A percentile compares a stretch with the other conserved stretches of the same genome.
Evolutionary conservation across 805 yeast genomes (phyloP).

Genomic region (Wickerhamomyces ciferrii): DNA sequence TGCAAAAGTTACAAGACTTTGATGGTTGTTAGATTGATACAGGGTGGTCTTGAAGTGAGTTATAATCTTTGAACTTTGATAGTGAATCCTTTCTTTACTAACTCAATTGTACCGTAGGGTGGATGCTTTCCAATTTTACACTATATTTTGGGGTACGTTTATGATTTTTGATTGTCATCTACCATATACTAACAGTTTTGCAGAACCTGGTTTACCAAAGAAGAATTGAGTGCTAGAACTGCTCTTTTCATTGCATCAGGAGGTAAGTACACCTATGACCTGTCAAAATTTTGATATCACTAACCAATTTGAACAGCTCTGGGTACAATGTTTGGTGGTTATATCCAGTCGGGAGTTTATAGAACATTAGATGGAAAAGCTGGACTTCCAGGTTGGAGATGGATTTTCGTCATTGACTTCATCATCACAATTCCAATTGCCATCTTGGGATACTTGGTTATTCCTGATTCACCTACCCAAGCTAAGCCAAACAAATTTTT

Average conservation of each 20-base stretch:
- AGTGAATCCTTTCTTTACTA: too few species aligned
- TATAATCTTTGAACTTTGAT: too few species aligned
- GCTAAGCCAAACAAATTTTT: too few species aligned
- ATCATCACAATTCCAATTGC: conserved; percentile 44
- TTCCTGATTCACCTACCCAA: conserved; percentile 36
- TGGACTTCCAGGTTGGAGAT: conserved; percentile 27
- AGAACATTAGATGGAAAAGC: conserved; percentile 30
- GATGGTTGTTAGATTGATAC: background rate
- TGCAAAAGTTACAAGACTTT: background rate
- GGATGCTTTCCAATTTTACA: conserved; percentile 13
- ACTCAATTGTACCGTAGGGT: too few species aligned
- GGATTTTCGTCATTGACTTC: conserved; percentile 42
- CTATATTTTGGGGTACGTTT: conserved; percentile 9
- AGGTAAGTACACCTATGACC: background rate
- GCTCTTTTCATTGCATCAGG: conserved; percentile 11
- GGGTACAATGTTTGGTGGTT: conserved; percentile 23
- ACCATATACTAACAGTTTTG: too few species aligned
- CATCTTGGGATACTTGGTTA: conserved; percentile 38
- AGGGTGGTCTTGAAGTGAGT: background rate
- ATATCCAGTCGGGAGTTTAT: conserved; percentile 37
- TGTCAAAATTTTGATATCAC: too few species aligned
- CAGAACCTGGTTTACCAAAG: conserved; percentile 6
- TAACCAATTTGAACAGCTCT: background rate
- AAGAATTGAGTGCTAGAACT: conserved; percentile 11
- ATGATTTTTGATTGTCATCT: too few species aligned